Base-by-base conservation (phyloP, 345 rosid genomes). In the Brassica cretica region DNA sequence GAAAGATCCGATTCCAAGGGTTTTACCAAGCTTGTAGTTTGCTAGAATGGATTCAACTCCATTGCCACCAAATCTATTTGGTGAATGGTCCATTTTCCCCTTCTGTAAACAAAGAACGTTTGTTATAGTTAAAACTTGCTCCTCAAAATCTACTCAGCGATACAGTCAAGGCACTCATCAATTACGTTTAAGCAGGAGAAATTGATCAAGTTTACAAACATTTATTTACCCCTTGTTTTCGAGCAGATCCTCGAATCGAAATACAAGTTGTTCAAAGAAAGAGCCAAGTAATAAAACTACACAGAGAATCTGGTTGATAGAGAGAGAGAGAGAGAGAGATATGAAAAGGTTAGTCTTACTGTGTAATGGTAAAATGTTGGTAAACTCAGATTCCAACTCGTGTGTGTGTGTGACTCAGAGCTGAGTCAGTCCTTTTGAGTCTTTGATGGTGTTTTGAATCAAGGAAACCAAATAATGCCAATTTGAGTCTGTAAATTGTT, bases 1-100 rank as follows among this genome's bases (percentile, higher is more conserved):
- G 75, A 95, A 95, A 27, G 99, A 82, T 55, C 99, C 99, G 66
- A 93, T 91, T 27, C 99, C 99, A 30, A 93, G 91, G 63, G 89
- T 91, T 83, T 85, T 91, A 44, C 94, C 94, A 75, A 91, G 88
- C 86, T 85, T 91, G 80, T 93, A 95, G 80, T 93, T 93, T 16
- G 82, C 82, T 63, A 91, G 82, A 55, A 76, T 73, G 64, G 84
- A 74, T 64, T 92, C 93, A 46, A 73, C 84, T 58, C 85, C 87
- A 73, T 86, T 74, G 27, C 85, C 81, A 32, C 85, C 81, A 32
- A 89, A 87, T 73, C 90, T 85, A 69, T 65, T 79, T 46, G 83
- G 78, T 53, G 89, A 30, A 68, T 81, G 91, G 74, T 93, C 98
- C 90, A 86, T 86, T 79, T 5, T 78, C 81, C 83, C 84, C 61